Base-by-base conservation (phyloP, 768 basidiomycete species). In the Auricularia cornea region DNA sequence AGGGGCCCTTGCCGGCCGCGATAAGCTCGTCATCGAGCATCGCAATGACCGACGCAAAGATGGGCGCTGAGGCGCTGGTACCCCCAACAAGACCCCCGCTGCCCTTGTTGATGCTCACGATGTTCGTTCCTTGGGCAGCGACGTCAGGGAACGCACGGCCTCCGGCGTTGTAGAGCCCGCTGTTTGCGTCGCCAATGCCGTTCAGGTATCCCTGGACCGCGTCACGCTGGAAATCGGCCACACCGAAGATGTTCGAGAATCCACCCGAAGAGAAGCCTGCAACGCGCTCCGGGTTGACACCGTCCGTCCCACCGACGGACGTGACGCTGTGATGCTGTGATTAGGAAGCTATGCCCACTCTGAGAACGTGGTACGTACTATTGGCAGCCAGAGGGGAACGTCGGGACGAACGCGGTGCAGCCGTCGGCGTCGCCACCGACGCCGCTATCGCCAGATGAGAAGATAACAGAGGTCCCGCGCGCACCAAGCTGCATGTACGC, bases 101-200 rank as follows among this genome's bases (percentile, higher is more conserved):
- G 0, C 84, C 84, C 48, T 79, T 77, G 41, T 84, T 70, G n/a
- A 60, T 68, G 57, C 73, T 70, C 44, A 64, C 44, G 31, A 70
- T 63, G 63, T 76, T 73, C 65, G 68, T 68, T 60, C 74, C 72
- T 64, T 74, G 70, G 38, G 73, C 64, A 6, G 60, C 59, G 51
- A 59, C 30, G 38, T 41, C 60, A 33, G 65, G 52, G 60, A 61
- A 41, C 10, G 68, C 76, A 59, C 76, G 69, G 2, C 74, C 72
- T 14, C 67, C 59, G 2, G 61, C 60, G 61, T 66, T 66, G 64
- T 62, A 77, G 4, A 72, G 61, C 8, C 74, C 75, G 6, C 62
- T 60, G 44, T 65, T 61, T 11, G 67, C 68, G 48, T 60, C 62
- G 40, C 69, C 69, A 26, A 48, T 48, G 44, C 44, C 35, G 31